phyloP scores from a whole-genome alignment of 2,329 filamentous ascomycete genomes.

The Fusarium sp. region DNA sequence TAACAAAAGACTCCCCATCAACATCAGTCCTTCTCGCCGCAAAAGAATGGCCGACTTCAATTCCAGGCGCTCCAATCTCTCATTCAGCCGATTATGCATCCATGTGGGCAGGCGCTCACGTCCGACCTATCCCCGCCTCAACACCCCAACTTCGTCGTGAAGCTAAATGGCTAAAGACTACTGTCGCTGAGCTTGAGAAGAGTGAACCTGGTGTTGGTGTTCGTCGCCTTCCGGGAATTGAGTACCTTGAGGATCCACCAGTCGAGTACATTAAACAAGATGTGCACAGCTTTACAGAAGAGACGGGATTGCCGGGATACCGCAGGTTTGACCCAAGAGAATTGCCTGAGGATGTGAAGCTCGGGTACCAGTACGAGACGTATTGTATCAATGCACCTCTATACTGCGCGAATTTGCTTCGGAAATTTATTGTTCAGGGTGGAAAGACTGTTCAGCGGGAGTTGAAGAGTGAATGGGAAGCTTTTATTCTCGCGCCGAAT shows the following conservation, averaged over 20 bases:
- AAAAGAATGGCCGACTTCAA: conserved; percentile 51
- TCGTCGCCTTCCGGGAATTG: conserved; percentile 61
- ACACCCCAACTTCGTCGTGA: conserved; percentile 49
- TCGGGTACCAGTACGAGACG: conserved; percentile 64
- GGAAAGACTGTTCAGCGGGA: conserved; percentile 45
- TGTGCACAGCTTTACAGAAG: conserved; percentile 40
- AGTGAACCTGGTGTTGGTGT: conserved; percentile 55
- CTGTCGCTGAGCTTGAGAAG: conserved; percentile 42
- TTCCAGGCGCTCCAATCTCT: conserved; percentile 45
- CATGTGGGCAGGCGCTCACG: conserved; percentile 68
- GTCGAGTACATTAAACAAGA: conserved; percentile 52
- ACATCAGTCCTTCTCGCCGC: conserved; percentile 45
- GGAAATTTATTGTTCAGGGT: conserved; percentile 47
- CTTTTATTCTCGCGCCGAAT: conserved; percentile 39
- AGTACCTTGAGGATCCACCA: conserved; percentile 61
- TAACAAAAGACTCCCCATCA: conserved; percentile 10
- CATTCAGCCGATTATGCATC: conserved; percentile 62
- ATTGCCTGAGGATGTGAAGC: conserved; percentile 55
- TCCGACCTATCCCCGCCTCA: conserved; percentile 59
- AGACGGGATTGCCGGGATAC: conserved; percentile 47
- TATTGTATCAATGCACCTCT: conserved; percentile 67
- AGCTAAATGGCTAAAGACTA: conserved; percentile 48
- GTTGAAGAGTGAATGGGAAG: conserved; percentile 49
- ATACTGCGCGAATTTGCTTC: conserved; percentile 57
- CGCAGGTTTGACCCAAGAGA: conserved; percentile 48